Conservation (phyloP, 2,329 filamentous ascomycete species). For the Fusarium staphyleae region DNA sequence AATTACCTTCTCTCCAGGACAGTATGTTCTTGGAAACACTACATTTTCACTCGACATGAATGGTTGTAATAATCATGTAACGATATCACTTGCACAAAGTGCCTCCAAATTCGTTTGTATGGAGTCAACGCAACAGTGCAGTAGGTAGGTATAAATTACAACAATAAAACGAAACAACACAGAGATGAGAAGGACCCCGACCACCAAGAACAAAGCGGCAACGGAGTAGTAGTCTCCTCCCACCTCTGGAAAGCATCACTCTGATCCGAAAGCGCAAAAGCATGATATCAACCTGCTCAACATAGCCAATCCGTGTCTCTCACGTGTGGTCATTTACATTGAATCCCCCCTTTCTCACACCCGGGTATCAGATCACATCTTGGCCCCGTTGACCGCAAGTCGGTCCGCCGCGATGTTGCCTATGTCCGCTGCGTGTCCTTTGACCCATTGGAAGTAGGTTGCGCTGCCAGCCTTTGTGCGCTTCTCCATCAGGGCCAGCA, state of each 20-base stretch:
- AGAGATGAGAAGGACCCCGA: constrained; percentile 2
- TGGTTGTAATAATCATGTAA: too few relatives aligned
- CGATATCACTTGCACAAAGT: neutral
- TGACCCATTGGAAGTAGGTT: constrained; percentile 86
- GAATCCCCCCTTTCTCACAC: neutral
- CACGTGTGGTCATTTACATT: constrained; percentile 1
- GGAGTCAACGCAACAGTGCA: constrained; percentile 1
- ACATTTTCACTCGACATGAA: too few relatives aligned
- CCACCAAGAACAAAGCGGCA: neutral
- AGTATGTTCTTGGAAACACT: neutral
- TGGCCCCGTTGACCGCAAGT: constrained; percentile 67
- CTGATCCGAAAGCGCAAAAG: constrained; percentile 4
- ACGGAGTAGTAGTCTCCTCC: neutral
- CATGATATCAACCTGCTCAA: constrained; percentile 6
- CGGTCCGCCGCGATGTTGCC: constrained; percentile 85
- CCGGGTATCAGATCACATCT: constrained; percentile 30
- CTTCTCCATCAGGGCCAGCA: constrained; percentile 75
- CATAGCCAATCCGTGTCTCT: neutral
- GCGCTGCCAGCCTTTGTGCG: constrained; percentile 64
- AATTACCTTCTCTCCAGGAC: too few relatives aligned
- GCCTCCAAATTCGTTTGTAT: constrained; percentile 5
- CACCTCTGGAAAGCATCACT: constrained; percentile 1
- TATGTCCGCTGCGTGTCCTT: constrained; percentile 75
- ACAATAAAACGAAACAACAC: constrained; percentile 7
- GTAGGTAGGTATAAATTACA: constrained; percentile 11